Evolutionary conservation across 2,329 filamentous ascomycete species (phyloP).

Genomic region (Saccharata proteae): DNA sequence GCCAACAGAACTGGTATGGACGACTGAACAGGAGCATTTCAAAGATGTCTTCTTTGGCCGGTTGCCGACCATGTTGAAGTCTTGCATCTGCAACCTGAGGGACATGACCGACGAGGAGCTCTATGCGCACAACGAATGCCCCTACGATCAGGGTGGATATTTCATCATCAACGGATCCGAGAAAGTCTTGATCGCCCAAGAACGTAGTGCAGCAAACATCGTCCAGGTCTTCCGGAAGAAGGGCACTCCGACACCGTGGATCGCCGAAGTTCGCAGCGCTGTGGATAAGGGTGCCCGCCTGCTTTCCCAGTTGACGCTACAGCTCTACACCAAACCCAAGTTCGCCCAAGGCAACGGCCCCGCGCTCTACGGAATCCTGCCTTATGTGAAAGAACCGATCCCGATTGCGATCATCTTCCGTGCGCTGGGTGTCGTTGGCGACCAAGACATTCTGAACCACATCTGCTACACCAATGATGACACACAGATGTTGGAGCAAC

Average conservation of each 20-base stretch:
- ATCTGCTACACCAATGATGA: conserved; percentile 95
- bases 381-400: conserved; percentile 87
- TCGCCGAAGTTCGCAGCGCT: conserved; percentile 91
- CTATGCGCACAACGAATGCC: conserved; percentile 89
- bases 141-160: conserved; percentile 96
- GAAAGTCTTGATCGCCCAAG: conserved; percentile 95
- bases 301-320: conserved; percentile 85
- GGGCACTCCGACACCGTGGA: conserved; percentile 83
- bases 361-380: conserved; percentile 80
- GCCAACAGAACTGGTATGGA: conserved; percentile 31
- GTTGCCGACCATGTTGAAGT: conserved; percentile 96
- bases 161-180: conserved; percentile 99
- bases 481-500: conserved; percentile 92
- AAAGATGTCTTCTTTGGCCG: conserved; percentile 86
- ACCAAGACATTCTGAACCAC: conserved; percentile 95
- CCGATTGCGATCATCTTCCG: conserved; percentile 94
- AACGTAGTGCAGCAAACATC: conserved; percentile 94
- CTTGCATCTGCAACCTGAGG: conserved; percentile 82
- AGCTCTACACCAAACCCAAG: conserved; percentile 78
- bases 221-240: conserved; percentile 99
- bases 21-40: conserved; percentile 33
- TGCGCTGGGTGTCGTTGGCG: conserved; percentile 87
- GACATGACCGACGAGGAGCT: conserved; percentile 74
- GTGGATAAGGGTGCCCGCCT: conserved; percentile 91
- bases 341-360: conserved; percentile 68